A percentile compares a stretch with the other conserved stretches of the same genome.
Conservation (phyloP, 164 flowering plant genomes). For the Santalum album region DNA sequence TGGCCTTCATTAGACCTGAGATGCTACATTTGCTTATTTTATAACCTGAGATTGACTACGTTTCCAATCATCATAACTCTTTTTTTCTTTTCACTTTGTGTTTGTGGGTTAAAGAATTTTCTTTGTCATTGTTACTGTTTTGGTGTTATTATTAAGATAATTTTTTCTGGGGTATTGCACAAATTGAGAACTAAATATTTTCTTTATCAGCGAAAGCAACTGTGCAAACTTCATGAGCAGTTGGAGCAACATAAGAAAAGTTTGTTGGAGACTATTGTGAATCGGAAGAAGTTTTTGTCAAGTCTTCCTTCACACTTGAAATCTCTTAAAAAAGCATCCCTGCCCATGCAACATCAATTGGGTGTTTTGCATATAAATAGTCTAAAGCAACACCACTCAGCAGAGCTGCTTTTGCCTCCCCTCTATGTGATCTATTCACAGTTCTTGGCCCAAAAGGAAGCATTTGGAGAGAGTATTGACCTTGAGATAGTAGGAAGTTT, state of each 20-base stretch:
- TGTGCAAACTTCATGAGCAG: constrained; percentile 63
- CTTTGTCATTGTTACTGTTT: no score
- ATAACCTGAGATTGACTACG: no score
- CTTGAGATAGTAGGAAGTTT: constrained; percentile 79
- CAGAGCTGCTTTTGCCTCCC: constrained; percentile 94
- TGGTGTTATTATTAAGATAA: background rate
- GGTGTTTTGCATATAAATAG: constrained; percentile 79
- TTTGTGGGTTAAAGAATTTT: no score
- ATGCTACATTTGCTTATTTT: no score
- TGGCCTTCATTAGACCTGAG: no score
- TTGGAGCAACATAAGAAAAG: constrained; percentile 66
- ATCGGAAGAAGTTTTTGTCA: constrained; percentile 80
- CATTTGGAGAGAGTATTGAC: constrained; percentile 86
- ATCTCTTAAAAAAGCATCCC: constrained; percentile 90
- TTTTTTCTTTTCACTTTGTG: no score
- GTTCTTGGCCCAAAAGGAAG: constrained; percentile 86
- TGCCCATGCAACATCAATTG: constrained; percentile 87
- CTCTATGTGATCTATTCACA: constrained; percentile 87
- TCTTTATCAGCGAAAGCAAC: constrained; percentile 77
- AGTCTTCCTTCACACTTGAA: constrained; percentile 96
- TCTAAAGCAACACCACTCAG: constrained; percentile 71
- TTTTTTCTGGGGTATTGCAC: background rate
- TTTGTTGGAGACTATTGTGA: constrained; percentile 66
- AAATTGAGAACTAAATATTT: background rate
- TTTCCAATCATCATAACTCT: background rate